Base-by-base conservation (phyloP, 2,329 filamentous ascomycete species). In the Botryosphaeria dothidea region DNA sequence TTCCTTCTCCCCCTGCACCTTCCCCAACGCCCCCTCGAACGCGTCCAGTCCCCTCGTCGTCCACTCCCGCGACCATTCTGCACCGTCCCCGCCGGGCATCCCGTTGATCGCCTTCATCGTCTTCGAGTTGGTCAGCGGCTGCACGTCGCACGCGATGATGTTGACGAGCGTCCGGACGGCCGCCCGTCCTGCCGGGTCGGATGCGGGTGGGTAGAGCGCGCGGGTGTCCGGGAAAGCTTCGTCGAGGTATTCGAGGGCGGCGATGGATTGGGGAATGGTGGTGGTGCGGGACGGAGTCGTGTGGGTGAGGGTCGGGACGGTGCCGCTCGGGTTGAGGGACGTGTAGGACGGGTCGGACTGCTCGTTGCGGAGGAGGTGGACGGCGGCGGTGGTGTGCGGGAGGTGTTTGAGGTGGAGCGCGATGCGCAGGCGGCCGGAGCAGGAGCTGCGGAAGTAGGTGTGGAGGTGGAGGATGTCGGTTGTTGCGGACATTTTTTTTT, bases 381-480 rank as follows among this genome's bases (percentile, higher is more conserved):
- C 76, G 61, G 80, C 78, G 34, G 80, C 74, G 21, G 78, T 74
- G 6, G 79, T 78, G 68, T 84, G 84, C 2, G 77, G 68, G 61
- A 89, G 80, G 23, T 71, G 71, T 69, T 89, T 60, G 56, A 60
- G 56, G 56, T 15, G 17, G 1, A 60, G 41, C 38, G 85, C 85
- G 66, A 89, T 88, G 51, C 86, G 85, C 4, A 90, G 77, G 13
- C 87, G 84, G 0, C 83, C 86, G 0, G 86, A 85, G 76, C 86
- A 89, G 17, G 86, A 88, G 54, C 87, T 89, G 67, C 85, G 81
- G 75, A 85, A 88, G 77, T 88, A 89, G 66, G 81, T 84, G 77
- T 89, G 83, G 9, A 89, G 82, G 1, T 75, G 79, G 70, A 67
- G 15, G 29, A 6, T 6, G 49, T 5, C 27, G 27, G 49, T 34